phyloP scores from a whole-genome alignment of 768 basidiomycete genomes.

The Naganishia onofrii region DNA sequence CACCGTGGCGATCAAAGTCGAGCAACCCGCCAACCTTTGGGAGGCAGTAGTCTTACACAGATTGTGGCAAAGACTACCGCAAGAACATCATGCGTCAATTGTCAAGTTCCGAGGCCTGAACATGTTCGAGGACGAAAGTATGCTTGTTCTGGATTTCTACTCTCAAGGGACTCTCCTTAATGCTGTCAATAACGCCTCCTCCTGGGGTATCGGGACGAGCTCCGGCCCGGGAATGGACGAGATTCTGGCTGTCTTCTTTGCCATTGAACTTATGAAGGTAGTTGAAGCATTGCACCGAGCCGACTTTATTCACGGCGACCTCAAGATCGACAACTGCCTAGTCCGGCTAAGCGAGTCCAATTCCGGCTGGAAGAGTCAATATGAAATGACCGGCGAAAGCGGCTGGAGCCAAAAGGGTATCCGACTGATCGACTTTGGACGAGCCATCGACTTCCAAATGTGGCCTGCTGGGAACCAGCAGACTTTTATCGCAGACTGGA shows the following conservation, averaged over 20 bases:
- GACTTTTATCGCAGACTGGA: conserved; percentile 81
- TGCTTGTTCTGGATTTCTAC: conserved; percentile 80
- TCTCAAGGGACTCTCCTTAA: conserved; percentile 88
- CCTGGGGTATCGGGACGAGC: conserved; percentile 63
- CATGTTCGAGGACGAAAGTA: conserved; percentile 82
- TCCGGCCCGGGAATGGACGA: conserved; percentile 70
- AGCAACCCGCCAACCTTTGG: conserved; percentile 84
- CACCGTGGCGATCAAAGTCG: conserved; percentile 80
- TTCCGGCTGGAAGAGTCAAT: conserved; percentile 68
- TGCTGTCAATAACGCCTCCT: conserved; percentile 77
- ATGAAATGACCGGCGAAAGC: conserved; percentile 70
- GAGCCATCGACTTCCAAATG: conserved; percentile 77
- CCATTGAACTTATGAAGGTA: conserved; percentile 78
- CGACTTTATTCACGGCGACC: conserved; percentile 93
- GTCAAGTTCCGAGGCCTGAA: conserved; percentile 76
- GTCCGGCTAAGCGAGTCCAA: conserved; percentile 75
- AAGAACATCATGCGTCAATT: conserved; percentile 64
- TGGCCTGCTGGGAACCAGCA: conserved; percentile 68
- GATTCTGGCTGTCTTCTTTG: conserved; percentile 89
- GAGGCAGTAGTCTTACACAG: conserved; percentile 82
- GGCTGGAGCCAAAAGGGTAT: conserved; percentile 89
- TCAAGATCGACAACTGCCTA: conserved; percentile 99
- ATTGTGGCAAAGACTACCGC: conserved; percentile 68
- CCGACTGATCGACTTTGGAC: conserved; percentile 95
- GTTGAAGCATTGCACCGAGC: conserved; percentile 75